Conservation (phyloP, 805 yeast species). For the Candida silvicultrix region DNA sequence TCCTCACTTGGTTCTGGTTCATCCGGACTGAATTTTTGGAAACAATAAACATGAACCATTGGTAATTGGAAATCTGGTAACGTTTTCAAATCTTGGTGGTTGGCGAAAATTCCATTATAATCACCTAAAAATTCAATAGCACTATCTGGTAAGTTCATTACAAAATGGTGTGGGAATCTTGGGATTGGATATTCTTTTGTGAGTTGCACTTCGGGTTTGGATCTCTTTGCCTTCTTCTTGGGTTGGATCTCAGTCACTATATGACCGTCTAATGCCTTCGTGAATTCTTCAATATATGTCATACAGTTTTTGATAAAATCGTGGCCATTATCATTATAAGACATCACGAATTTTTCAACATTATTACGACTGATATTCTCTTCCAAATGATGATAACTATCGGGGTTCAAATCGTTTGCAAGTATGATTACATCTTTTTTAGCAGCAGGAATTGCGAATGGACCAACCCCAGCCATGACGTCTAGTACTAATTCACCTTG, state of each 20-base stretch:
- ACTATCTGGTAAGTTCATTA: constrained; percentile 94
- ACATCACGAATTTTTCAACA: constrained; percentile 48
- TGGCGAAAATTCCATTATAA: constrained; percentile 64
- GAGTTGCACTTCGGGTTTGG: too few species aligned
- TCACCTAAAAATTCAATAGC: constrained; percentile 80
- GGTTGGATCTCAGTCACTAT: constrained; percentile 32
- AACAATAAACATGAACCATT: constrained; percentile 80
- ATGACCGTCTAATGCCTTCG: constrained; percentile 28
- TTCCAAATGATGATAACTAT: constrained; percentile 63
- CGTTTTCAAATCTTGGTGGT: constrained; percentile 29
- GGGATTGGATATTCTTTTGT: constrained; percentile 38
- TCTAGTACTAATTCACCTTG: constrained; percentile 80
- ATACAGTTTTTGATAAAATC: constrained; percentile 66
- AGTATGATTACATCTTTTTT: constrained; percentile 72
- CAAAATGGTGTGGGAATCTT: constrained; percentile 58
- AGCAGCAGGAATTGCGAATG: constrained; percentile 95
- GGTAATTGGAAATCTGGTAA: constrained; percentile 58
- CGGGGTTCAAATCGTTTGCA: constrained; percentile 93
- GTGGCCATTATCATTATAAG: constrained; percentile 77
- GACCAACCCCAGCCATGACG: constrained; percentile 98
- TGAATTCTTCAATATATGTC: constrained; percentile 41
- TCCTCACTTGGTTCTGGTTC: constrained; percentile 67
- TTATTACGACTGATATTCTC: constrained; percentile 63
- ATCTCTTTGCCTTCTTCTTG: constrained; percentile 27
- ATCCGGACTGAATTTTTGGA: constrained; percentile 76